Conservation (phyloP, 2,329 filamentous ascomycete species). For the Epichloe bromicola region DNA sequence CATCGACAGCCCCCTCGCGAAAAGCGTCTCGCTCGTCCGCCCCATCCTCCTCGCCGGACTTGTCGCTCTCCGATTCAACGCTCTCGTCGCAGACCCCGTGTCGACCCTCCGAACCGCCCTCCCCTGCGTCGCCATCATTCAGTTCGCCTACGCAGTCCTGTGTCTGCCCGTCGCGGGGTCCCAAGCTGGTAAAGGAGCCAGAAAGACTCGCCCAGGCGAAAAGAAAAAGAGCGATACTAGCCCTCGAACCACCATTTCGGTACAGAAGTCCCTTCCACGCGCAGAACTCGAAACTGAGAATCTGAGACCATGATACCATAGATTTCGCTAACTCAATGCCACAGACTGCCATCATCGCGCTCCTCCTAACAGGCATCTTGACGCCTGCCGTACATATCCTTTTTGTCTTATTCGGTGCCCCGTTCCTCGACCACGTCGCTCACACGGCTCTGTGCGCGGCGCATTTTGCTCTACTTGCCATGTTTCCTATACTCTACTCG, state of each 20-base stretch:
- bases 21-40: slow-evolving; percentile 51
- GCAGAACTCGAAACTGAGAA: too few relatives aligned
- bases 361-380: slow-evolving; percentile 54
- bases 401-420: slow-evolving; percentile 87
- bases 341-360: slow-evolving; percentile 32
- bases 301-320: too few relatives aligned
- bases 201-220: slow-evolving; percentile 40
- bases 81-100: slow-evolving; percentile 58
- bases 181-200: slow-evolving; percentile 23
- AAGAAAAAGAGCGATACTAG: slow-evolving; percentile 38
- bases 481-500: slow-evolving; percentile 73
- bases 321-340: too few relatives aligned
- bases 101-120: slow-evolving; percentile 48
- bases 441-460: slow-evolving; percentile 72
- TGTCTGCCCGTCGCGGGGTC: slow-evolving; percentile 51
- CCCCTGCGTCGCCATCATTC: slow-evolving; percentile 49
- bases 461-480: slow-evolving; percentile 66
- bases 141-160: slow-evolving; percentile 47
- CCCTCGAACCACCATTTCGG: slow-evolving; percentile 32
- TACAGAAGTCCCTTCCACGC: slow-evolving; percentile 17
- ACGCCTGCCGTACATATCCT: slow-evolving; percentile 49
- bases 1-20: slow-evolving; percentile 24
- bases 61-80: slow-evolving; percentile 49
- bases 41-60: slow-evolving; percentile 52
- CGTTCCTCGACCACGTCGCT: slow-evolving; percentile 64